Conservation (phyloP, 2,329 filamentous ascomycete species). For the Acarospora socialis region DNA sequence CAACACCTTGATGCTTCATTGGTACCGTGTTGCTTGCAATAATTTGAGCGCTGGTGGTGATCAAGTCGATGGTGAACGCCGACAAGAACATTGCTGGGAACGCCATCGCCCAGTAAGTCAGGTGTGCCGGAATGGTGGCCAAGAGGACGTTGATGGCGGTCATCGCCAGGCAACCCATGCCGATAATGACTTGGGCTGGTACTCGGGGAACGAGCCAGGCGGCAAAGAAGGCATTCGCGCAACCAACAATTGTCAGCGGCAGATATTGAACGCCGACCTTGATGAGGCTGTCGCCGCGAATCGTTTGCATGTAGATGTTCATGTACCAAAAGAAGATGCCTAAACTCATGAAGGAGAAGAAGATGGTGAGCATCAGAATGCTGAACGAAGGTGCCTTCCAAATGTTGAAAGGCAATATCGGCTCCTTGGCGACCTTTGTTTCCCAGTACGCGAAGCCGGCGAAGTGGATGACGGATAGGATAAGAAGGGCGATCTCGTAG, state of each 20-base stretch:
- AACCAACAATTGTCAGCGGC: slow-evolving; percentile 29
- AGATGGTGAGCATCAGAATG: slow-evolving; percentile 29
- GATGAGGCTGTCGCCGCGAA: slow-evolving; percentile 30
- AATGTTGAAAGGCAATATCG: slow-evolving; percentile 34
- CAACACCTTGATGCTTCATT: slow-evolving; percentile 36
- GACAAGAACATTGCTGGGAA: slow-evolving; percentile 28
- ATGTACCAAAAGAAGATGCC: slow-evolving; percentile 38
- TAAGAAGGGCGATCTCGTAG: slow-evolving; percentile 28
- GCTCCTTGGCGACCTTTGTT: slow-evolving; percentile 22
- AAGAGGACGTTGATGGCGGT: slow-evolving; percentile 22
- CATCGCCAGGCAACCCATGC: slow-evolving; percentile 26
- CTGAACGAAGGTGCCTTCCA: slow-evolving; percentile 32
- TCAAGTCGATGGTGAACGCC: slow-evolving; percentile 33
- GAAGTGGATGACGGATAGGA: slow-evolving; percentile 25
- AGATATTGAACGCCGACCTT: slow-evolving; percentile 26
- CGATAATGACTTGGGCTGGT: slow-evolving; percentile 35
- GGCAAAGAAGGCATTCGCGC: slow-evolving; percentile 24
- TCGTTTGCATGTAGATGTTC: slow-evolving; percentile 29
- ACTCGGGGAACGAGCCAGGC: slow-evolving; percentile 35
- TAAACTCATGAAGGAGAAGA: slow-evolving; percentile 35
- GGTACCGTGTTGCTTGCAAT: slow-evolving; percentile 39
- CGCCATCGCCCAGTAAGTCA: slow-evolving; percentile 28
- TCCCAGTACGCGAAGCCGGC: slow-evolving; percentile 28
- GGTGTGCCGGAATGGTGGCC: slow-evolving; percentile 32
- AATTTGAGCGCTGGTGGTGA: slow-evolving; percentile 38